Base-by-base conservation (phyloP, 176 grass and related monocot genomes). In the Calamus simplicifolius region DNA sequence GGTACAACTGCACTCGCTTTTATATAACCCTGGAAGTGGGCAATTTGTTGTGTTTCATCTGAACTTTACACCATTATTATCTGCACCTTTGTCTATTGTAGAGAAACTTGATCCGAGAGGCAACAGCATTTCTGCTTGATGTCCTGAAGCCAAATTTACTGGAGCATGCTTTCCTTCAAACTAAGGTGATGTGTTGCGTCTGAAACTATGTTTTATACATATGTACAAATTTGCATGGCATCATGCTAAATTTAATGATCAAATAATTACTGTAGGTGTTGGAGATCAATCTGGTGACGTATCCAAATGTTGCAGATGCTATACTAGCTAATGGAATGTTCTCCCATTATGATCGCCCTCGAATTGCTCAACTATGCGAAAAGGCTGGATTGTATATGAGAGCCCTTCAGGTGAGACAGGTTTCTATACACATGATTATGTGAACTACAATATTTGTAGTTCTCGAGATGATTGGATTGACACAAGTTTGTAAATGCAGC, bases 321-420 rank as follows among this genome's bases (percentile, higher is more conserved):
- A 96, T 96, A 69, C 80, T 96, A 77, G 86, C 91, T 59, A 96
- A 96, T 77, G 91, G 86, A 53, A 96, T 96, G 91, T 96, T 96
- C 63, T 90, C 81, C 50, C 93, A 98, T 66, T 98, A 98, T 50
- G 93, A 98, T 30, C 93, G 93, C 21, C 93, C 93, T 63, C 85
- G 93, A 13, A 78, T 98, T 66, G 93, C 93, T 81, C 93, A 98
- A 61, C 59, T 98, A 51, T 98, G 93, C 71, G 93, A 98, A 88
- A 98, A 98, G 61, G 87, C 72, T 62, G 87, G 93, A 14, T 83
- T 98, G 55, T 98, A 88, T 80, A 59, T 98, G 73, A 78, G 93
- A 51, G 93, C 93, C 27, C 81, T 98, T 79, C 93, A 98, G 93
- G 93, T 92, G 29, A 17, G 61, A 70, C 21, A 23, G 21, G 1